phyloP scores from a whole-genome alignment of 345 rosid genomes.

The Eucalyptus pauciflora region DNA sequence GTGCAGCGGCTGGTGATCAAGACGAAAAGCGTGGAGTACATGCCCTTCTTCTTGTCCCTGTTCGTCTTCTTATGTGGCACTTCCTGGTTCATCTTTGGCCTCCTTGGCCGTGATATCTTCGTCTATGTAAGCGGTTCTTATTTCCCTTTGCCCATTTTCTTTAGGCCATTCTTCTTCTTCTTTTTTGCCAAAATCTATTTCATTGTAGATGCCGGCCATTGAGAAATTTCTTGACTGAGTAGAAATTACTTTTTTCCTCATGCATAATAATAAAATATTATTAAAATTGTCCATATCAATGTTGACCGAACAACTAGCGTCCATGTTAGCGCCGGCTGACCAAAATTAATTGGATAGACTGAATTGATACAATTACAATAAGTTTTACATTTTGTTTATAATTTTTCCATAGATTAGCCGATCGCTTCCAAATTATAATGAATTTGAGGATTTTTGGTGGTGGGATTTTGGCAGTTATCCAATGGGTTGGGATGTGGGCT shows the following conservation, averaged over 20 bases:
- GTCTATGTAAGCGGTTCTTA: conserved; percentile 38
- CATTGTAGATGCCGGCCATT: too few relatives aligned
- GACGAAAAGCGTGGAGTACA: conserved; percentile 90
- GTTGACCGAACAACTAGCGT: too few relatives aligned
- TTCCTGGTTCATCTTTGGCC: conserved; percentile 84
- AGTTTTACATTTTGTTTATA: too few relatives aligned
- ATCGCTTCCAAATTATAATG: neutral
- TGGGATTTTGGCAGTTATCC: conserved; percentile 44
- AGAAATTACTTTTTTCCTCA: too few relatives aligned
- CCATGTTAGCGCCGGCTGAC: too few relatives aligned
- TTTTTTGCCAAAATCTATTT: neutral
- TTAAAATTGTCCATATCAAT: too few relatives aligned
- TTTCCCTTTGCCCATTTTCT: neutral
- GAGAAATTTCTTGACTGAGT: too few relatives aligned
- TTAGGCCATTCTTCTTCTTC: too few relatives aligned
- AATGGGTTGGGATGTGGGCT: conserved; percentile 85
- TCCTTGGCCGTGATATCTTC: conserved; percentile 78
- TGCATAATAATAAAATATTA: too few relatives aligned
- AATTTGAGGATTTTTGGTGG: neutral
- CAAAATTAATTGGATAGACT: too few relatives aligned
- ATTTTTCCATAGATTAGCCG: neutral
- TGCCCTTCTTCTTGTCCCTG: conserved; percentile 93
- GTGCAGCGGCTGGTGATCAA: conserved; percentile 75
- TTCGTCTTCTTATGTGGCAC: conserved; percentile 93
- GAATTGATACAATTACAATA: too few relatives aligned